phyloP scores from a whole-genome alignment of 306 rosid genomes.

The Lotus japonicus region DNA sequence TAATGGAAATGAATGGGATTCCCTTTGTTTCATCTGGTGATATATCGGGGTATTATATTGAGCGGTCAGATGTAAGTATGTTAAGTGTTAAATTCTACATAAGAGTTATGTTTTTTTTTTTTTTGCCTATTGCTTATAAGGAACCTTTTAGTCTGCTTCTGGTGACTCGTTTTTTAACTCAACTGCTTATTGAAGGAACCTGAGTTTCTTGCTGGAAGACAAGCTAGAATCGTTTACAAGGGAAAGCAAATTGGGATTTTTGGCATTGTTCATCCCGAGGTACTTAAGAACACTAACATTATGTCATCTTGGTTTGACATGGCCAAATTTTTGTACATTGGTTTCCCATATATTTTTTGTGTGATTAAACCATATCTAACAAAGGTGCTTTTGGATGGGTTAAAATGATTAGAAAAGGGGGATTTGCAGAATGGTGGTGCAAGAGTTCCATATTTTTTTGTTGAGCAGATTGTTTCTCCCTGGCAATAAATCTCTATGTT shows the following conservation, averaged over 20 bases:
- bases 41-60: slow-evolving; percentile 49
- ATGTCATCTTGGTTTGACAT: slow-evolving; percentile 2
- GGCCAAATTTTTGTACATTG: background rate
- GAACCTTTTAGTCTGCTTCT: background rate
- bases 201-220: slow-evolving; percentile 75
- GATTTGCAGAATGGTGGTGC: background rate
- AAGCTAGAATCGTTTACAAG: slow-evolving; percentile 65
- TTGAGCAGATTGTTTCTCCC: background rate
- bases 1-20: slow-evolving; percentile 76
- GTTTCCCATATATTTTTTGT: background rate
- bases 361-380: background rate
- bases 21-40: slow-evolving; percentile 59
- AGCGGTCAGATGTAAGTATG: slow-evolving; percentile 62
- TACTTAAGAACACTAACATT: slow-evolving; percentile 16
- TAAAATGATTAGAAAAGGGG: background rate
- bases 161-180: background rate
- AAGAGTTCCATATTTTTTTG: background rate
- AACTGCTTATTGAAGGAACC: slow-evolving; percentile 60
- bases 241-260: slow-evolving; percentile 69
- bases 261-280: slow-evolving; percentile 97
- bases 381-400: background rate
- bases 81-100: slow-evolving; percentile 22
- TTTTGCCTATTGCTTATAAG: background rate
- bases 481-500: background rate
- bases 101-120: background rate